Evolutionary conservation across 192 early-diverging fungal genomes (phyloP).

Genomic region (Gaertneriomyces sp.): DNA sequence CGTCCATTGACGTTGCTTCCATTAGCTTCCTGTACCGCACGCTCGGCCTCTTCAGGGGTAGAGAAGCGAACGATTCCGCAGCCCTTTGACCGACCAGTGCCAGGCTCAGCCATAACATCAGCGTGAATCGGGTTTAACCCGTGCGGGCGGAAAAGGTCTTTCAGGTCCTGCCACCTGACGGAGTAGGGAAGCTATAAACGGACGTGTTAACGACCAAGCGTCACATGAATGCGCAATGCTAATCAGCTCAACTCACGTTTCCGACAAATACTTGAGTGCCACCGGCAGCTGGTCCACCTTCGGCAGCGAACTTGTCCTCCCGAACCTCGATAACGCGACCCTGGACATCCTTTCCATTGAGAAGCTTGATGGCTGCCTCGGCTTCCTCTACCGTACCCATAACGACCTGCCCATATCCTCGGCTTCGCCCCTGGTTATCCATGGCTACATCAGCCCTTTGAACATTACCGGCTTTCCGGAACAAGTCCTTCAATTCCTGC

Average conservation of each 20-base stretch:
- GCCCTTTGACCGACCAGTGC: constrained; percentile 50
- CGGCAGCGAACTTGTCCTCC: constrained; percentile 42
- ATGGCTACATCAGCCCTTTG: constrained; percentile 65
- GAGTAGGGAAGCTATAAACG: constrained; percentile 44
- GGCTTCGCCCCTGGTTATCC: constrained; percentile 60
- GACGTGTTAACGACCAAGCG: neutral
- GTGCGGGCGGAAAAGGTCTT: constrained; percentile 48
- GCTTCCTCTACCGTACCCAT: constrained; percentile 53
- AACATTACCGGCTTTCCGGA: constrained; percentile 65
- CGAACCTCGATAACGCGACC: constrained; percentile 47
- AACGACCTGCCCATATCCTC: constrained; percentile 71
- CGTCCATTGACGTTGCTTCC: constrained; percentile 41
- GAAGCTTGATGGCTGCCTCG: constrained; percentile 32
- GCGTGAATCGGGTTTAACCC: constrained; percentile 49
- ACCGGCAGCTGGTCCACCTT: constrained; percentile 6
- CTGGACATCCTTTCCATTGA: constrained; percentile 41
- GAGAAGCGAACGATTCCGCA: constrained; percentile 56
- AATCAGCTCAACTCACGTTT: constrained; percentile 55
- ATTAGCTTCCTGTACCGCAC: constrained; percentile 54
- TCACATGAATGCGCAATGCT: neutral
- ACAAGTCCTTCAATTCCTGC: constrained; percentile 81
- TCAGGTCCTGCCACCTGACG: constrained; percentile 52
- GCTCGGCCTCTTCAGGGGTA: constrained; percentile 64
- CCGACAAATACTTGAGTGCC: constrained; percentile 69
- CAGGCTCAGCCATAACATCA: constrained; percentile 42